Evolutionary conservation across 352 stramenopile genomes (phyloP), one percentile per base, ranked within the genome.

Genomic region (Salisapilia sapeloensis): DNA sequence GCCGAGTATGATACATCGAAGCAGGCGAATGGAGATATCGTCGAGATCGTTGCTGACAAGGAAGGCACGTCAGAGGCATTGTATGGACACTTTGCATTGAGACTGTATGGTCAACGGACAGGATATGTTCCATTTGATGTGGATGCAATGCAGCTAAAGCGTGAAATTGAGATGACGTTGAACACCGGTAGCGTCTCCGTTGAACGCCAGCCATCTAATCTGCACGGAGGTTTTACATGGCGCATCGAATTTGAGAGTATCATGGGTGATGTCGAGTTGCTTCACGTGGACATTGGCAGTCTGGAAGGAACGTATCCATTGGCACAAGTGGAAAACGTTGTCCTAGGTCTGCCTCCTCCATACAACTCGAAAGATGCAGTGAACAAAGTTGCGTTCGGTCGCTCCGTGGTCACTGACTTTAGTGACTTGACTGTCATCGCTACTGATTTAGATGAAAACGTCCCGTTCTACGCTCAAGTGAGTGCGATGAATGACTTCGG

Each of bases 401-500:
- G 77, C 11, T 51, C 64, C 4, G 50, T 94, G 4, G 32, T 97
- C 11, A 92, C 81, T 1, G 83, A 97, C 39, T 40, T 95, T 15
- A 82, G 66, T 26, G 56, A 87, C 29, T 49, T 96, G n/a, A 55
- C 60, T 1, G 50, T 90, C 29, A 77, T 60, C 1, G 77, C 94
- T 4, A 56, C 64, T 18, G 59, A 80, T 8, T 59, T 98, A 2
- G 80, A 96, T 24, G 75, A 96, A 33, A 94, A 94, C 19, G 80
- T 97, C 4, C 63, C 82, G 7, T 97, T 96, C 42, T 97, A 94
- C 48, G 85, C 97, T 35, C 69, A 85, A 11, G 89, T 97, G 13
- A 83, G 71, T 4, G 91, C 91, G 16, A 81, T 89, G 15, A 97
- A 97, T 40, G 53, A 66, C 7, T 53, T 89, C 12, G 92, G 92